phyloP scores from a whole-genome alignment of 164 flowering plant genomes.

The Aristolochia fimbriata region DNA sequence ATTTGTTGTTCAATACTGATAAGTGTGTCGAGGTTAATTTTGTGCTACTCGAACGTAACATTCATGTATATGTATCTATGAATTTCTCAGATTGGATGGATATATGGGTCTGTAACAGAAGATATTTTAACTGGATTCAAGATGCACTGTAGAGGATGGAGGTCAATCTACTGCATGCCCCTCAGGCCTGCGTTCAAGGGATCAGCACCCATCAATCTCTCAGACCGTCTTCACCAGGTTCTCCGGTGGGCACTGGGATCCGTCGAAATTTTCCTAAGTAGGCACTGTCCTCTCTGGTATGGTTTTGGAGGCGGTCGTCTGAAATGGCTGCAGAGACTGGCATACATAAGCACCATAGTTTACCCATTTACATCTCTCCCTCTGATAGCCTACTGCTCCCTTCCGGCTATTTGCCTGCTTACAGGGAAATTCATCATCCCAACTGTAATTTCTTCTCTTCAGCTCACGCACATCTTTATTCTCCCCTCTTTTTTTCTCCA shows the following conservation, averaged over 20 bases:
- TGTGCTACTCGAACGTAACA: neutral
- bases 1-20: neutral
- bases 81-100: conserved; percentile 82
- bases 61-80: neutral
- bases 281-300: conserved; percentile 98
- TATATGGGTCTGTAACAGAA: conserved; percentile 95
- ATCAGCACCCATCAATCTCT: conserved; percentile 94
- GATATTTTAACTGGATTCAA: conserved; percentile 96
- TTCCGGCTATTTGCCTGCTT: conserved; percentile 94
- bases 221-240: conserved; percentile 92
- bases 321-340: conserved; percentile 84
- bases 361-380: conserved; percentile 98
- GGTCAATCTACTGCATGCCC: conserved; percentile 97
- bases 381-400: conserved; percentile 74
- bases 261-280: conserved; percentile 86
- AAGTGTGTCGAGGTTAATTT: neutral
- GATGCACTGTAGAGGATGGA: conserved; percentile 99
- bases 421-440: conserved; percentile 98
- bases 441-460: conserved; percentile 46
- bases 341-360: conserved; percentile 87
- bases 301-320: conserved; percentile 94
- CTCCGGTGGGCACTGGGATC: conserved; percentile 98
- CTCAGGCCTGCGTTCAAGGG: conserved; percentile 97
- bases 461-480: neutral
- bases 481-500: neutral